Evolutionary conservation across 768 basidiomycete species (phyloP).

Genomic region (Flagelloscypha sp.): DNA sequence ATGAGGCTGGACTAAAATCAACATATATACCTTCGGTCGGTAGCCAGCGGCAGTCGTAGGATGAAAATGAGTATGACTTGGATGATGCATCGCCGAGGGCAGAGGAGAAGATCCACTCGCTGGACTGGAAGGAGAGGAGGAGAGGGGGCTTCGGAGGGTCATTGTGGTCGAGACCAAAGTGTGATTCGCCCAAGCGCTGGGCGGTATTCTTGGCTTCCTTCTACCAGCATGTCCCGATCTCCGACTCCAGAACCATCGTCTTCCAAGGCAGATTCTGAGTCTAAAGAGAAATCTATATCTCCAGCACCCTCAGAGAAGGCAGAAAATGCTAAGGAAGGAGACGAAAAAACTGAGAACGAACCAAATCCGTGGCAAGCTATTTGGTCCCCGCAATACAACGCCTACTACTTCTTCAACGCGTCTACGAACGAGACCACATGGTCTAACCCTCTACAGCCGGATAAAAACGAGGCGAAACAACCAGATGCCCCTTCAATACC

Average conservation of each 20-base stretch:
- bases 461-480: constrained; percentile 17
- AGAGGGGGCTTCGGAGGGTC: constrained; percentile 10
- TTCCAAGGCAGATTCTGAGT: constrained; percentile 6
- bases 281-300: constrained; percentile 6
- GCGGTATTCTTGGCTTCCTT: constrained; percentile 8
- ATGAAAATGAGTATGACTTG: too few species aligned
- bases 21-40: too few species aligned
- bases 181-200: constrained; percentile 10
- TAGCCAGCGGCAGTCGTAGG: constrained; percentile 30
- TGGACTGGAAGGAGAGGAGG: constrained; percentile 13
- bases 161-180: constrained; percentile 15
- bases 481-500: constrained; percentile 9
- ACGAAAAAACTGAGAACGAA: constrained; percentile 2
- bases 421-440: constrained; percentile 76
- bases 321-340: constrained; percentile 1
- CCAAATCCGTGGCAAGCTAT: constrained; percentile 67
- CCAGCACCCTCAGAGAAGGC: constrained; percentile 3
- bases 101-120: constrained; percentile 10
- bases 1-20: constrained; percentile 8
- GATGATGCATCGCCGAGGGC: constrained; percentile 10
- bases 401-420: constrained; percentile 82
- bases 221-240: constrained; percentile 7
- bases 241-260: constrained; percentile 9
- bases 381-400: constrained; percentile 65
- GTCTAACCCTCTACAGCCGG: constrained; percentile 66